Percentiles rank a stretch among this genome's conserved stretches.
These are phyloP conservation scores for Umbelopsis sp. DNA, from an alignment of 192 early-diverging fungal species.

Conservation along the genomic window DNA sequence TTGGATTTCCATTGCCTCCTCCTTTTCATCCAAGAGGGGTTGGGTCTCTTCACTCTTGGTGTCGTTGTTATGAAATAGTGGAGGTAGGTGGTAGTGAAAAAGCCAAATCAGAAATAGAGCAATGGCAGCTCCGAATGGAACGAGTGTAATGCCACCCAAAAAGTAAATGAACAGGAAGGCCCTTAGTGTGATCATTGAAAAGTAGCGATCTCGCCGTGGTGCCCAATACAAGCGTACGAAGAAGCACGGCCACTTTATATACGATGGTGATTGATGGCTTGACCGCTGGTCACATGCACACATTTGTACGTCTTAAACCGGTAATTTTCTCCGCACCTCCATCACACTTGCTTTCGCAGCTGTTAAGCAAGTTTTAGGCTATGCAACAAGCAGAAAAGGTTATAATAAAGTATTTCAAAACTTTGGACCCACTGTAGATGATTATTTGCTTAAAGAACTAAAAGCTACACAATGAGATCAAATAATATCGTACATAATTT, in stretches of 20 bases:
- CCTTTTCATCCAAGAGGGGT: not conserved
- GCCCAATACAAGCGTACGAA: not conserved
- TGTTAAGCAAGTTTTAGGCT: too few relatives aligned
- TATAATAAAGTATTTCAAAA: too few relatives aligned
- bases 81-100: not conserved
- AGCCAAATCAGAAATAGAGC: constrained; percentile 3
- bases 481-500: not conserved
- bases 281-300: not conserved
- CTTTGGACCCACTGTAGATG: too few relatives aligned
- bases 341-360: too few relatives aligned
- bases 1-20: not conserved
- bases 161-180: constrained; percentile 6
- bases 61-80: not conserved
- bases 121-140: constrained; percentile 4
- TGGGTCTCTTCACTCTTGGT: not conserved
- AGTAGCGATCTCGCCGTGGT: not conserved
- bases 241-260: not conserved
- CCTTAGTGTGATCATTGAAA: not conserved
- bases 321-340: not conserved
- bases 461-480: not conserved
- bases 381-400: too few relatives aligned
- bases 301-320: not conserved
- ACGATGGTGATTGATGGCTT: not conserved
- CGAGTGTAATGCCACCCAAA: not conserved
- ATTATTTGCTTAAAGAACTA: not conserved